A percentile compares a stretch with the other conserved stretches of the same genome.
phyloP scores from a whole-genome alignment of 768 basidiomycete species.

The Calocybe gangraenosa region DNA sequence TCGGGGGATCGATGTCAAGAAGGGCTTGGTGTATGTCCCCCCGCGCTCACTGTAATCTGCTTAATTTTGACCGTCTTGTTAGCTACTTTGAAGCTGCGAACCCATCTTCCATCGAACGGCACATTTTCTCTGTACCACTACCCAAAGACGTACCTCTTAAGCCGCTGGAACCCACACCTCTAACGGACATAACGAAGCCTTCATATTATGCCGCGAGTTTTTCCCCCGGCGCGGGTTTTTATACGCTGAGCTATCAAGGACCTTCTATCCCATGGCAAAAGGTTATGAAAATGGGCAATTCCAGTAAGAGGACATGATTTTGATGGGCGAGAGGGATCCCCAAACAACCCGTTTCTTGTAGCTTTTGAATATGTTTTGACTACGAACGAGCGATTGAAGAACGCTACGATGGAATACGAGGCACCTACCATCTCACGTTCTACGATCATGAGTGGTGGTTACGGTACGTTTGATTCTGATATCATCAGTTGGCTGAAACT shows the following conservation, averaged over 20 bases:
- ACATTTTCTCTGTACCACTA: slow-evolving; percentile 78
- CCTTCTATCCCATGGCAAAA: slow-evolving; percentile 87
- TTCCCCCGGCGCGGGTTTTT: slow-evolving; percentile 84
- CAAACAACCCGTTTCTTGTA: no score
- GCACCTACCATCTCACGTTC: slow-evolving; percentile 64
- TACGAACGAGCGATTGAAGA: slow-evolving; percentile 63
- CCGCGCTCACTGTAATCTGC: slow-evolving; percentile 10
- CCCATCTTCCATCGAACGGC: slow-evolving; percentile 76
- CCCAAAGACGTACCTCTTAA: slow-evolving; percentile 41
- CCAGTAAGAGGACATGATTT: slow-evolving; percentile 24
- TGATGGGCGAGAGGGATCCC: not conserved
- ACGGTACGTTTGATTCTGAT: slow-evolving; percentile 44
- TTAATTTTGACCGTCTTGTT: slow-evolving; percentile 13
- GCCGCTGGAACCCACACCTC: slow-evolving; percentile 34
- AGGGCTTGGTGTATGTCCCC: slow-evolving; percentile 64
- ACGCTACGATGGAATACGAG: slow-evolving; percentile 65
- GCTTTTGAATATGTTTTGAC: slow-evolving; percentile 65
- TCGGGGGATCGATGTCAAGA: slow-evolving; percentile 62
- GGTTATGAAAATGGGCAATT: slow-evolving; percentile 51
- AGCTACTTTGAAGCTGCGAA: slow-evolving; percentile 90
- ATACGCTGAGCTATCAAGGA: slow-evolving; percentile 74
- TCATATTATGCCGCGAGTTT: slow-evolving; percentile 68
- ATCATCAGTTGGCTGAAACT: slow-evolving; percentile 10
- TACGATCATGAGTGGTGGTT: slow-evolving; percentile 77
- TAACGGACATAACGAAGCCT: slow-evolving; percentile 50